Evolutionary conservation across 495 filamentous ascomycete genomes (phyloP).

Genomic region (Peziza echinospora): DNA sequence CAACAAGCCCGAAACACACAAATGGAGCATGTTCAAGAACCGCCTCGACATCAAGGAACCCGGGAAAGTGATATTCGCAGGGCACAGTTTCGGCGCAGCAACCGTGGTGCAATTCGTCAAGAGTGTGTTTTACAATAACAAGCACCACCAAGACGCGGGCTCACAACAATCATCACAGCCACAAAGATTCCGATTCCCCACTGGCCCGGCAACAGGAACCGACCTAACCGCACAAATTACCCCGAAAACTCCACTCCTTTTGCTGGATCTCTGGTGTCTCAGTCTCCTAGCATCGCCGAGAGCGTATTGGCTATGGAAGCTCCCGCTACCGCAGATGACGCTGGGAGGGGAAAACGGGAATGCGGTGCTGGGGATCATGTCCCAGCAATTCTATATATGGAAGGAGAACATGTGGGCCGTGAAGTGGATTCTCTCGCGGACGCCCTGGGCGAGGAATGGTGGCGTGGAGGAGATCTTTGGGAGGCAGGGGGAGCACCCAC

Average conservation of each 20-base stretch:
- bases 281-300: slow-evolving; percentile 35
- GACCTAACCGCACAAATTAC: slow-evolving; percentile 39
- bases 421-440: slow-evolving; percentile 32
- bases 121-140: slow-evolving; percentile 35
- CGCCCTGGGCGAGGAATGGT: slow-evolving; percentile 21
- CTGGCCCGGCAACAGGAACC: slow-evolving; percentile 27
- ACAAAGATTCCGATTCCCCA: slow-evolving; percentile 21
- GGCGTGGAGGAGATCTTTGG: slow-evolving; percentile 6
- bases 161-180: slow-evolving; percentile 11
- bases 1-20: not conserved
- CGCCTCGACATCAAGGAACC: slow-evolving; percentile 43
- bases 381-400: slow-evolving; percentile 53
- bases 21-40: slow-evolving; percentile 30
- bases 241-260: slow-evolving; percentile 31
- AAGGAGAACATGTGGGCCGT: slow-evolving; percentile 36
- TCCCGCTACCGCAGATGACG: slow-evolving; percentile 43
- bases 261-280: slow-evolving; percentile 57
- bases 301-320: slow-evolving; percentile 34
- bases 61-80: slow-evolving; percentile 45
- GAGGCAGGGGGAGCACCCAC: slow-evolving; percentile 3
- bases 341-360: slow-evolving; percentile 19
- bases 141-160: slow-evolving; percentile 7
- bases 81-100: slow-evolving; percentile 56
- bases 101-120: slow-evolving; percentile 54
- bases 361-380: slow-evolving; percentile 42